Base-by-base conservation (phyloP, 352 stramenopile genomes). In the Pythium rhizo-oryzae region DNA sequence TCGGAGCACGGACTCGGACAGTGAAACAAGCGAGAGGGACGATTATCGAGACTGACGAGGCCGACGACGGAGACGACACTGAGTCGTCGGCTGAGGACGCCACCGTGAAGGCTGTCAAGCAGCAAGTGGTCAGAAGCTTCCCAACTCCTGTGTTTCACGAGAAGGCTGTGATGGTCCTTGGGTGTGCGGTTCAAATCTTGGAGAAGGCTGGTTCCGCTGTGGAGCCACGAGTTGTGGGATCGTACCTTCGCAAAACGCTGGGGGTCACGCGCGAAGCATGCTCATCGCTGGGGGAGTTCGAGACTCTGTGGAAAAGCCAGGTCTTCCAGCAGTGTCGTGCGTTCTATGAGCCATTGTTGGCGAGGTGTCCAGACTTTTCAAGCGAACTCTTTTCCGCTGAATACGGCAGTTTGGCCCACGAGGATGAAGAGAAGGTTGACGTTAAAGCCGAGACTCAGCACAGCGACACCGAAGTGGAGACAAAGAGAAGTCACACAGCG, bases 331-430 rank as follows among this genome's bases (percentile, higher is more conserved):
- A 66, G 0, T 92, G 83, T 60, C 84, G 80, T 21, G 62, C 70
- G 16, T 83, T 82, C 33, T 93, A 91, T 54, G 81, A 91, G 53
- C 72, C 65, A n/a, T 70, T 93, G 46, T 59, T 93, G 39, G 30
- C 46, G 15, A 81, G 80, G 56, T 90, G 80, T 68, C 67, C 67
- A 30, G 35, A 64, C 1, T 23, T 73, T n/a, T 65, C 59, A 18
- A 49, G 50, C 0, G 63, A 69, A 15, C 56, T 82, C 8, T 84
- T 82, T 39, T 68, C 63, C 18, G 59, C 30, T 19, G 58, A 65
- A 8, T 70, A 64, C 37, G 47, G 33, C 0, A 50, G 7, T 11
- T 24, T 4, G 3, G 44, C 25, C 18, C 15, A 52, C 0, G 23
- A 59, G 6, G 59, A 64, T 21, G 21, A 62, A 16, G 47, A 66